Evolutionary conservation across 257 asterid genomes (phyloP).

Genomic region (Solanum ahanhuiri): DNA sequence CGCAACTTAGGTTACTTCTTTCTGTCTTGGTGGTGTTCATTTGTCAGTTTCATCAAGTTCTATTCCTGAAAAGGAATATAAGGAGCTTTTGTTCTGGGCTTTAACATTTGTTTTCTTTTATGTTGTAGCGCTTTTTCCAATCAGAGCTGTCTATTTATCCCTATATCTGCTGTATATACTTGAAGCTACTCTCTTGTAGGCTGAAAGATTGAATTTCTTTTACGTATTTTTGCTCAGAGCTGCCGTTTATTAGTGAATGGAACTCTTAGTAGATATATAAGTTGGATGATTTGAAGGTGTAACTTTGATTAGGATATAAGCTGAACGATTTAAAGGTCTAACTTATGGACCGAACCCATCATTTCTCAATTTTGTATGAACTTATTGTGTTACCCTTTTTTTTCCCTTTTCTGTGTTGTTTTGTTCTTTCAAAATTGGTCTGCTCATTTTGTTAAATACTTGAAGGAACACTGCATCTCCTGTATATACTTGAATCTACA

Average conservation of each 20-base stretch:
- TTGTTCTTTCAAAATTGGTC: too few species aligned
- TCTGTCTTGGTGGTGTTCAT: background rate
- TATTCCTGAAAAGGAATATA: background rate
- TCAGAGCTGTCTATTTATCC: background rate
- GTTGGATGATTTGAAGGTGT: background rate
- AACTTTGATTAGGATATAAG: too few species aligned
- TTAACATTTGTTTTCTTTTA: background rate
- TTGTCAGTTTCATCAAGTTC: background rate
- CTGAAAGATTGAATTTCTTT: background rate
- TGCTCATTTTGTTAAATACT: too few species aligned
- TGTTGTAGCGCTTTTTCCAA: background rate
- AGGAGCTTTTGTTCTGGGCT: background rate
- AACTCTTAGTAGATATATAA: background rate
- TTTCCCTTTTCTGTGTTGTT: too few species aligned
- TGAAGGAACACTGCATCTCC: background rate
- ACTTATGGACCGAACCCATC: background rate
- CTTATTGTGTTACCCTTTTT: background rate
- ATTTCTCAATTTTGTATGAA: background rate
- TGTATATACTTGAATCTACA: background rate
- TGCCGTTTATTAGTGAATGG: background rate
- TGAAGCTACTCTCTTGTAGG: background rate
- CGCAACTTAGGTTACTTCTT: background rate
- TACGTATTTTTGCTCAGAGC: background rate
- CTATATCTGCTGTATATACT: background rate
- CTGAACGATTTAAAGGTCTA: background rate